phyloP scores from a whole-genome alignment of 805 yeast species.

The Nakazawaea laoshanensis region DNA sequence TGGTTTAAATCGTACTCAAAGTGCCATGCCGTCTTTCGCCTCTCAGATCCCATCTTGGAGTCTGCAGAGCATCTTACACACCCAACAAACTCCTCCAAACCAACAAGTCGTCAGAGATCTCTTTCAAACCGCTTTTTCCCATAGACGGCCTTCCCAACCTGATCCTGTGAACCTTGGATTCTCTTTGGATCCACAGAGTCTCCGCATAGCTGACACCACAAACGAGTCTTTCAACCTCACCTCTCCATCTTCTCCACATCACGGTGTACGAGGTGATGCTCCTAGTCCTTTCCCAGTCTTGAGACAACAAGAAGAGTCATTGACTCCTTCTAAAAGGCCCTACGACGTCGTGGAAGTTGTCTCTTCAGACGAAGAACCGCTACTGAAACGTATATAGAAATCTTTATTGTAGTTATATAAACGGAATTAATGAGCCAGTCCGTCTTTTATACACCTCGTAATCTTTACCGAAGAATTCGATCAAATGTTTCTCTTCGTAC shows the following conservation, averaged over 20 bases:
- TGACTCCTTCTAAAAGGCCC: conserved; percentile 11
- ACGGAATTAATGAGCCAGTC: conserved; percentile 61
- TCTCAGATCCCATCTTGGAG: background rate
- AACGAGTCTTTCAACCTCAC: background rate
- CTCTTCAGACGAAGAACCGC: conserved; percentile 16
- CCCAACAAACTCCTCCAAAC: background rate
- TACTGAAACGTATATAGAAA: conserved; percentile 3
- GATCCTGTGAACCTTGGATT: conserved; percentile 8
- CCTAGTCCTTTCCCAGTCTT: background rate
- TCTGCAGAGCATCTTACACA: background rate
- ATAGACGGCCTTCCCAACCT: background rate
- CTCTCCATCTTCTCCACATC: background rate
- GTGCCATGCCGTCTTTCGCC: conserved; percentile 1
- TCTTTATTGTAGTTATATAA: conserved; percentile 21
- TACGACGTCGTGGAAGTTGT: conserved; percentile 20
- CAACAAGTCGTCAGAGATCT: background rate
- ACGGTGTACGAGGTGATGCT: background rate
- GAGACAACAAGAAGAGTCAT: background rate
- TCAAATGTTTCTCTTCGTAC: conserved; percentile 61
- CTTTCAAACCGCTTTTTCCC: background rate
- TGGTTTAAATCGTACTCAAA: no score
- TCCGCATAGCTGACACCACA: conserved; percentile 1
- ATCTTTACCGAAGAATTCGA: conserved; percentile 62
- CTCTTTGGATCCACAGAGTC: no score
- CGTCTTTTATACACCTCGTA: conserved; percentile 44